Base-by-base conservation (phyloP, 805 yeast genomes). In the Pichia cephalocereana region DNA sequence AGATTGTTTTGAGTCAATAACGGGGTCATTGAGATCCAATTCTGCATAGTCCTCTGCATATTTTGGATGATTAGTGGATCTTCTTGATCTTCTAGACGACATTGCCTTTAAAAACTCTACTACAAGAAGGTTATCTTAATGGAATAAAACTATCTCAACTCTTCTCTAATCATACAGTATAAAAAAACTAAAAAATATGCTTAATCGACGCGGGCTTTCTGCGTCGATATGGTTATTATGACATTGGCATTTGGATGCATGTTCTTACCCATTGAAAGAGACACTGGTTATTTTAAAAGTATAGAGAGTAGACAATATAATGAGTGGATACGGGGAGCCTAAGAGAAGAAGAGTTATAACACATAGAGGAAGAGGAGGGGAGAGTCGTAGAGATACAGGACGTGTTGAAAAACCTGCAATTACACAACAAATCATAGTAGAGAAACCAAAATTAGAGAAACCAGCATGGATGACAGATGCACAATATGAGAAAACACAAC, bases 401-500 rank as follows among this genome's bases (percentile, higher is more conserved):
- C 32, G 32, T n/a, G 41, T 44, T 2, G 34, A 31, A 19, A 44
- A 44, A 18, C 42, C 46, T 10, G 23, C n/a, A 17, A 19, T 34
- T 19, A 8, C 17, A 17, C 8, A n/a, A 17, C 8, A n/a, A 19
- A 17, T 4, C 15, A 15, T 34, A 8, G 37, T 34, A 3, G 37
- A 15, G 17, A 30, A 30, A 30, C 32, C 31, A 41, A 40, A 17
- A n/a, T 36, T 37, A 31, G 44, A 41, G 10, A 65, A 56, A 42
- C 70, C 70, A 3, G 58, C 58, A 1, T 66, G 70, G 70, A 63
- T 66, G 64, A 56, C 63, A 4, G 64, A 62, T 8, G 65, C 57
- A 11, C 53, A 63, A 11, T 57, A 50, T 40, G 41, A 57, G 32
- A 50, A 51, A 40, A 62, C 58, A 41, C 47, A 57, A 45, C 47